Evolutionary conservation across 1,139 yeast genomes (phyloP).

Genomic region (Yamadazyma diospyri): DNA sequence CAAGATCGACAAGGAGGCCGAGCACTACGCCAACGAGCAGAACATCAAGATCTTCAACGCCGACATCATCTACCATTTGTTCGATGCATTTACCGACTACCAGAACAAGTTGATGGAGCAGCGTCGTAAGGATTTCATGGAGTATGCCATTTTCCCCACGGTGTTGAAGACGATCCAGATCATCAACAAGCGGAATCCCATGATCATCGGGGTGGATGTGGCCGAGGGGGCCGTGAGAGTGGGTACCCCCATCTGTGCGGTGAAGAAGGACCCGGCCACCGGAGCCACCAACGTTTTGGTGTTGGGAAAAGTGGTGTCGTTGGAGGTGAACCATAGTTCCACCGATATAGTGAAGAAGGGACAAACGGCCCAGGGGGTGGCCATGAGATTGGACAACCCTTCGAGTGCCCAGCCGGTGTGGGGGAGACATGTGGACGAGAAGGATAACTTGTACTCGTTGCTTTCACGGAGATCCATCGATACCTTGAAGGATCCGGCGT

Average conservation of each 20-base stretch:
- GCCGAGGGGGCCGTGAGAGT: conserved; percentile 82
- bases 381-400: conserved; percentile 94
- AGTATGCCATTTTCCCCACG: conserved; percentile 91
- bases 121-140: conserved; percentile 86
- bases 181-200: conserved; percentile 97
- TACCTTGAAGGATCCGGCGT: conserved; percentile 96
- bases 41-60: conserved; percentile 91
- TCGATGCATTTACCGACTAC: conserved; percentile 91
- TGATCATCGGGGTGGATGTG: conserved; percentile 98
- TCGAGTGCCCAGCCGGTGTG: conserved; percentile 92
- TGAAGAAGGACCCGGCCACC: conserved; percentile 81
- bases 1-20: conserved; percentile 95
- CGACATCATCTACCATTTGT: conserved; percentile 92
- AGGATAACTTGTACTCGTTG: conserved; percentile 83
- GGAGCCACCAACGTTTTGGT: conserved; percentile 70
- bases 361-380: conserved; percentile 96
- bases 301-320: conserved; percentile 80
- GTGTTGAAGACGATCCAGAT: conserved; percentile 92
- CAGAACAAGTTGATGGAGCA: conserved; percentile 83
- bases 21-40: conserved; percentile 93
- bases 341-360: conserved; percentile 82
- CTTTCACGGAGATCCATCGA: conserved; percentile 88
- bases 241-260: conserved; percentile 96
- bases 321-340: conserved; percentile 93
- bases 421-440: conserved; percentile 98